Conservation (phyloP, 257 asterid species). For the Thymus mandschuricus region DNA sequence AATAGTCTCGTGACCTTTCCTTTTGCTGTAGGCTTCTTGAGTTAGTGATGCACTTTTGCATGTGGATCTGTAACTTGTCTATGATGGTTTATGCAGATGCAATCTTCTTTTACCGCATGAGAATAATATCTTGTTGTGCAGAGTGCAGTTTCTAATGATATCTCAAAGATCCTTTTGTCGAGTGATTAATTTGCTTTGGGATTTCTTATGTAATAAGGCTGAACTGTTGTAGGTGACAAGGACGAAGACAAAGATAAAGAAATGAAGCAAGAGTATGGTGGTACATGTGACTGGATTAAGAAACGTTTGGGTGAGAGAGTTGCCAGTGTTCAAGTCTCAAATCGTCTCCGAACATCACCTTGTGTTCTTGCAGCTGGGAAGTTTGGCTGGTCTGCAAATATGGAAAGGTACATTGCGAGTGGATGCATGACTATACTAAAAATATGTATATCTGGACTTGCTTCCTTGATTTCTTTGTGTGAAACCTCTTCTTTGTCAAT, state of each 20-base stretch:
- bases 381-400: constrained; percentile 99
- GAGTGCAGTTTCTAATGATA: too few species aligned
- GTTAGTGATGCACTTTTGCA: background rate
- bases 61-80: background rate
- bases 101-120: too few species aligned
- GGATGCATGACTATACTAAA: background rate
- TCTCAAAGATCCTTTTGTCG: constrained; percentile 12
- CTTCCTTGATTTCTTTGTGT: constrained; percentile 17
- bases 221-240: constrained; percentile 68
- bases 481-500: constrained; percentile 18
- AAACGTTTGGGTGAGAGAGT: constrained; percentile 79
- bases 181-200: constrained; percentile 23
- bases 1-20: background rate
- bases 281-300: constrained; percentile 93
- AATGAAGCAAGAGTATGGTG: constrained; percentile 86
- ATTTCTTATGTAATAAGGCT: constrained; percentile 18
- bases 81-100: background rate
- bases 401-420: constrained; percentile 73
- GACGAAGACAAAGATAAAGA: constrained; percentile 85
- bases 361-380: constrained; percentile 98
- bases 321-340: constrained; percentile 89
- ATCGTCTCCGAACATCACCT: constrained; percentile 88
- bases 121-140: too few species aligned
- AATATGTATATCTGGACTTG: background rate
- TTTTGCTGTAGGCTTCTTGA: background rate